Base-by-base conservation (phyloP, 371 early-diverging fungal species). In the Mortierella sp. region DNA sequence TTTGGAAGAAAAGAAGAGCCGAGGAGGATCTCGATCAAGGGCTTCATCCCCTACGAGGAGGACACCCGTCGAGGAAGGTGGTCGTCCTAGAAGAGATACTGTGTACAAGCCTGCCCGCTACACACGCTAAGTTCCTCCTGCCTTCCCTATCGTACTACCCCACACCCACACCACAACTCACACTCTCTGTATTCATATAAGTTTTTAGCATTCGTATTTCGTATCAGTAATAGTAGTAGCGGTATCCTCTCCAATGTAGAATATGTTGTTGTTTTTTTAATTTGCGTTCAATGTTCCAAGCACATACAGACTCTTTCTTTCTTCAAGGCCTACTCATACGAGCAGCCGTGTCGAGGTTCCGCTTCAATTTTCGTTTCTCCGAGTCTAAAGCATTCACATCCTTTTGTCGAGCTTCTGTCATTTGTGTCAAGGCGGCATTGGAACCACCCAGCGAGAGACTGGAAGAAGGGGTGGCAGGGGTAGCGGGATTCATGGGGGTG, bases 81-180 rank as follows among this genome's bases (percentile, higher is more conserved):
- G 58, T 19, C 66, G 78, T 10, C 78, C 78, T 18, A 19, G 71
- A 41, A 57, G 78, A 16, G 58, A 61, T 21, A 76, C 56, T n/a
- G 58, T 66, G n/a, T 61, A 69, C 67, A 76, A 70, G 53, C 78
- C 78, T n/a, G 63, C 67, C 3, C 78, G 78, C 7, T 76, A 76
- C 63, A 67, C 76, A 1, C 76, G 76, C 16, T 74, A 46, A 24
- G 12, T 48, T 12, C 27, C 34, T 34, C 7, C 34, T 34, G 34
- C 34, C 10, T 34, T 34, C 34, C 34, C 34, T 34, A n/a, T n/a
- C n/a, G n/a, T n/a, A n/a, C n/a, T n/a, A n/a, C n/a, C n/a, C n/a
- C n/a, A n/a, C n/a, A n/a, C n/a, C n/a, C n/a, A n/a, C n/a, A n/a
- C n/a, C n/a, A n/a, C n/a, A n/a, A n/a, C n/a, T n/a, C n/a, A n/a